These are phyloP conservation scores for Starmerella tilneyi DNA, from an alignment of 805 yeast genomes.

Conservation along the genomic window DNA sequence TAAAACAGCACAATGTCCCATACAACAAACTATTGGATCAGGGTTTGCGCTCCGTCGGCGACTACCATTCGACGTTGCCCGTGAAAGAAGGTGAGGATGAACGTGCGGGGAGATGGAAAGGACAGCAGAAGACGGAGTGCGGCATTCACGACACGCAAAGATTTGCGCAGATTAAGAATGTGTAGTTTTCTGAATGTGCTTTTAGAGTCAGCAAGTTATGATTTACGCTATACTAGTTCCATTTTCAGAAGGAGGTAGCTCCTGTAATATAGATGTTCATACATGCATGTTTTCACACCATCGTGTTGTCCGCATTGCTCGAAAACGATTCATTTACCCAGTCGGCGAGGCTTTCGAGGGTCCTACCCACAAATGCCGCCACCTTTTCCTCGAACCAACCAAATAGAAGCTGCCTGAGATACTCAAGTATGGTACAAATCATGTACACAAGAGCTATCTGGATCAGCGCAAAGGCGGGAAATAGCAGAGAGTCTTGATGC, in stretches of 20 bases:
- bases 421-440: conserved; percentile 11
- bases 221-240: too few relatives aligned
- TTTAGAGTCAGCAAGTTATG: too few relatives aligned
- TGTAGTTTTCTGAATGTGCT: background rate
- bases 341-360: background rate
- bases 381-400: conserved; percentile 10
- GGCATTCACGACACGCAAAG: conserved; percentile 81
- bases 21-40: conserved; percentile 72
- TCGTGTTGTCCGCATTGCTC: background rate
- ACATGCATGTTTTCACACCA: background rate
- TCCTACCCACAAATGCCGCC: background rate
- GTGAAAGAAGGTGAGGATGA: conserved; percentile 89
- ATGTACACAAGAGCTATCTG: conserved; percentile 9
- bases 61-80: conserved; percentile 88
- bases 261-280: background rate
- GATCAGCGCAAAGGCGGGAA: conserved; percentile 11
- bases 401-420: conserved; percentile 6
- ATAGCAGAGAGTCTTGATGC: conserved; percentile 1
- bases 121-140: conserved; percentile 83
- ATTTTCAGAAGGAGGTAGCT: too few relatives aligned
- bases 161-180: conserved; percentile 46
- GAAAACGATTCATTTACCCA: background rate
- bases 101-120: conserved; percentile 95
- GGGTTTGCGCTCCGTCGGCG: conserved; percentile 89
- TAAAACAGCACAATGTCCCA: conserved; percentile 64